These are phyloP conservation scores for Grosmannia penicillata DNA, from an alignment of 2,329 filamentous ascomycete genomes.

Conservation along the genomic window DNA sequence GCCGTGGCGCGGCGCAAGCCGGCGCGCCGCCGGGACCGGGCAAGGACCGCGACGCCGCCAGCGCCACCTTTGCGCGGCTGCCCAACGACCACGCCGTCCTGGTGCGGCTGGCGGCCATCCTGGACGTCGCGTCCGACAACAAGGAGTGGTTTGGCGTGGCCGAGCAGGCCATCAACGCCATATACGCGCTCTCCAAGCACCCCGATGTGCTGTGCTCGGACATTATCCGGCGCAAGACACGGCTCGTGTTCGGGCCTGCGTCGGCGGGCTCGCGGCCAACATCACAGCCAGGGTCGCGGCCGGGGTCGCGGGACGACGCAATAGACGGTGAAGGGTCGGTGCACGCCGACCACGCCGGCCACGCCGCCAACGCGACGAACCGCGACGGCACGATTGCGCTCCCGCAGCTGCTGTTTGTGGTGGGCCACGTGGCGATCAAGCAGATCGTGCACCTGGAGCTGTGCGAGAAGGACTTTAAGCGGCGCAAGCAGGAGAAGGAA, in stretches of 20 bases:
- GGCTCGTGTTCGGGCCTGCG: conserved; percentile 59
- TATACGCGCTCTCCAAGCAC: conserved; percentile 87
- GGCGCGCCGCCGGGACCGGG: too few species aligned
- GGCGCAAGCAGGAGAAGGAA: conserved; percentile 80
- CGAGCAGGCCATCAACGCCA: conserved; percentile 90
- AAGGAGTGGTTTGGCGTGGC: conserved; percentile 95
- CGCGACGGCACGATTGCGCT: conserved; percentile 51
- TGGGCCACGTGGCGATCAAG: conserved; percentile 94
- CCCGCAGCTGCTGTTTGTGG: conserved; percentile 85
- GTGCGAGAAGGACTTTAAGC: conserved; percentile 97
- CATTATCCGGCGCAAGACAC: conserved; percentile 75
- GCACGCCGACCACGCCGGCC: conserved; percentile 12
- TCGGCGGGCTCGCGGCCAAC: conserved; percentile 19
- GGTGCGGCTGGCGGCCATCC: conserved; percentile 64
- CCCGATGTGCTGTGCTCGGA: conserved; percentile 88
- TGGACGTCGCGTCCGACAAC: conserved; percentile 72
- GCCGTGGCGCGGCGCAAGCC: too few species aligned
- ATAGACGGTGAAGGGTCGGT: neutral
- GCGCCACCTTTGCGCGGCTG: conserved; percentile 58
- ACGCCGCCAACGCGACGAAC: too few species aligned
- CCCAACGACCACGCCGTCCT: conserved; percentile 87
- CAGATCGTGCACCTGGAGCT: conserved; percentile 96
- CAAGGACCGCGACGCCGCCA: conserved; percentile 51
- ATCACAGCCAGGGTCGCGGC: conserved; percentile 22
- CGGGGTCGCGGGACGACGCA: conserved; percentile 28